Evolutionary conservation across 805 yeast genomes (phyloP).

Genomic region (Nakazawaea molendinolei): DNA sequence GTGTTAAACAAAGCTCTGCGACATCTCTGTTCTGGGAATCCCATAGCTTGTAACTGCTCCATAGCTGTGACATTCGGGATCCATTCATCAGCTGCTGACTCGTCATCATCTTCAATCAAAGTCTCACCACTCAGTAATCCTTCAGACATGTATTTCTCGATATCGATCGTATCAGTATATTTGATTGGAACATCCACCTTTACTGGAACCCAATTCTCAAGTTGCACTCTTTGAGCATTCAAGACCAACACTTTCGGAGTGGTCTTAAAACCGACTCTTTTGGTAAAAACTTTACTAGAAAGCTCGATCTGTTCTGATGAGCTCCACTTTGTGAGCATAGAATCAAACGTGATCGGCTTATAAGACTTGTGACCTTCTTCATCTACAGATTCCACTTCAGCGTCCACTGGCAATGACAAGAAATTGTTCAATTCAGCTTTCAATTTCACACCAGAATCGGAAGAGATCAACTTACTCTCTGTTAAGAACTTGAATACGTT

Average conservation of each 20-base stretch:
- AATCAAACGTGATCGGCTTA: slow-evolving; percentile 40
- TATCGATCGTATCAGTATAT: slow-evolving; percentile 36
- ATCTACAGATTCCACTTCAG: slow-evolving; percentile 28
- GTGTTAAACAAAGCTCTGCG: slow-evolving; percentile 65
- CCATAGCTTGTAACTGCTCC: slow-evolving; percentile 65
- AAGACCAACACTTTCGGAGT: slow-evolving; percentile 68
- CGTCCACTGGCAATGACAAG: slow-evolving; percentile 53
- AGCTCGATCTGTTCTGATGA: slow-evolving; percentile 54
- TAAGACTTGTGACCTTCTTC: slow-evolving; percentile 42
- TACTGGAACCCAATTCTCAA: slow-evolving; percentile 86
- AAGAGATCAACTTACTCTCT: slow-evolving; percentile 62
- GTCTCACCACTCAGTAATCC: slow-evolving; percentile 36
- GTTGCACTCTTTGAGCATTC: slow-evolving; percentile 71
- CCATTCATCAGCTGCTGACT: slow-evolving; percentile 17
- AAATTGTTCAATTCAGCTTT: slow-evolving; percentile 51
- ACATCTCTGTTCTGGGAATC: slow-evolving; percentile 69
- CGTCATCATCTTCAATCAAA: slow-evolving; percentile 31
- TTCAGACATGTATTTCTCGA: slow-evolving; percentile 34
- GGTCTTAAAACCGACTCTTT: slow-evolving; percentile 45
- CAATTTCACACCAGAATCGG: slow-evolving; percentile 45
- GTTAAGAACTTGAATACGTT: slow-evolving; percentile 56
- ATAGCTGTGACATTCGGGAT: slow-evolving; percentile 50
- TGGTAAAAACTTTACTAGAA: slow-evolving; percentile 38
- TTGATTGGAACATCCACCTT: slow-evolving; percentile 71
- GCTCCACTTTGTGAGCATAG: slow-evolving; percentile 40